phyloP scores from a whole-genome alignment of 2,329 filamentous ascomycete species.

The Clonostachys byssicola region DNA sequence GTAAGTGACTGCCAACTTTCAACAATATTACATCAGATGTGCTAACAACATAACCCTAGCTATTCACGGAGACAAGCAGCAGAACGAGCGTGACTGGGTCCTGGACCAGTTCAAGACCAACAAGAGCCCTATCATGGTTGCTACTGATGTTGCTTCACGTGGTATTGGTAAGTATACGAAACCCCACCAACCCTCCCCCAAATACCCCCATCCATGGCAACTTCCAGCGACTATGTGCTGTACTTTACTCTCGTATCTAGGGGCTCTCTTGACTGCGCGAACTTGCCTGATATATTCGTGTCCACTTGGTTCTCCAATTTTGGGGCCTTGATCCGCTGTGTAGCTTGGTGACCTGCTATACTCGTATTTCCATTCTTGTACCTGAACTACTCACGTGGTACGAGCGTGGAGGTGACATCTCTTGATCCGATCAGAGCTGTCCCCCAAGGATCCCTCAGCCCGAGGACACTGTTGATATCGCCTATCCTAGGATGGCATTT shows the following conservation, averaged over 20 bases:
- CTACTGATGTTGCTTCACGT: constrained; percentile 98
- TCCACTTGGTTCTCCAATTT: constrained; percentile 75
- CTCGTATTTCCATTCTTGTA: constrained; percentile 75
- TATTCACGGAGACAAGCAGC: constrained; percentile 98
- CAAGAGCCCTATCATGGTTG: constrained; percentile 99
- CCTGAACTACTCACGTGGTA: constrained; percentile 56
- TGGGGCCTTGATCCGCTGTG: constrained; percentile 73
- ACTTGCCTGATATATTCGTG: constrained; percentile 78
- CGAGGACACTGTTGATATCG: constrained; percentile 51
- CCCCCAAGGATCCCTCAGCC: constrained; percentile 49
- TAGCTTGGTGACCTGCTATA: constrained; percentile 53
- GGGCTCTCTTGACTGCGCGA: constrained; percentile 85
- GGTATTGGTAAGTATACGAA: constrained; percentile 95
- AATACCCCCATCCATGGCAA: constrained; percentile 37
- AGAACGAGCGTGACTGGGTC: constrained; percentile 99
- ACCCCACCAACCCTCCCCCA: constrained; percentile 35
- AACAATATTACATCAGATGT: background rate
- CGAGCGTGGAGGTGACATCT: constrained; percentile 75
- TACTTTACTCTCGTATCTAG: constrained; percentile 92
- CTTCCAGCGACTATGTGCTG: constrained; percentile 55
- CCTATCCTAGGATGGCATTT: constrained; percentile 48
- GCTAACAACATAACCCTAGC: constrained; percentile 42
- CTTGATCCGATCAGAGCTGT: constrained; percentile 73
- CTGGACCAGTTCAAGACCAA: constrained; percentile 99
- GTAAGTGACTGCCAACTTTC: constrained; percentile 48